Evolutionary conservation across 805 yeast genomes (phyloP).

Genomic region (Suhomyces sp.): DNA sequence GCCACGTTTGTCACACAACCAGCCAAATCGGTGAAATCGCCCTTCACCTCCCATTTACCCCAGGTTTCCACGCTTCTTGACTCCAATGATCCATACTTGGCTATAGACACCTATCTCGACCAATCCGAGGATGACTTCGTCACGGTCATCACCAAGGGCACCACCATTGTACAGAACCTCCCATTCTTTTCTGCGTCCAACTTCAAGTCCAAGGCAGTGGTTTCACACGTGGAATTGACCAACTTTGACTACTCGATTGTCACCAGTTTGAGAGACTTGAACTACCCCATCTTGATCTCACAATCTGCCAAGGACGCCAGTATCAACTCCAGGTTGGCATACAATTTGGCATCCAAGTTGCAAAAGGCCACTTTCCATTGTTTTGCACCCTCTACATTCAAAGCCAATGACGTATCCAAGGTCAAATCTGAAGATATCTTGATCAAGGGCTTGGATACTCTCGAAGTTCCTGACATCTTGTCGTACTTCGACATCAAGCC

Average conservation of each 20-base stretch:
- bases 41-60: constrained; percentile 26
- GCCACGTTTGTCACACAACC: constrained; percentile 47
- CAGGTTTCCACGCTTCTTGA: constrained; percentile 33
- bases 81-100: constrained; percentile 54
- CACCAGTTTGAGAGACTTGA: constrained; percentile 71
- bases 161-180: constrained; percentile 54
- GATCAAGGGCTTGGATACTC: constrained; percentile 14
- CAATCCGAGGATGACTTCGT: constrained; percentile 22
- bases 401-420: constrained; percentile 13
- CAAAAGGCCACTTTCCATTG: constrained; percentile 71
- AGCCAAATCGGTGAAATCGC: constrained; percentile 41
- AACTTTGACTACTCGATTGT: constrained; percentile 65
- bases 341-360: constrained; percentile 50
- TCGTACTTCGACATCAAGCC: constrained; percentile 25
- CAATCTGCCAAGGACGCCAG: constrained; percentile 53
- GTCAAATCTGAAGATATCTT: constrained; percentile 14
- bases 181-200: constrained; percentile 51
- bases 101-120: constrained; percentile 35
- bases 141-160: constrained; percentile 54
- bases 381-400: constrained; percentile 36
- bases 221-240: constrained; percentile 61
- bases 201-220: constrained; percentile 44
- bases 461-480: constrained; percentile 23
- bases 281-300: constrained; percentile 66
- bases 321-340: constrained; percentile 57